phyloP scores from a whole-genome alignment of 169 alveolate species.

The Plasmodium relictum region DNA sequence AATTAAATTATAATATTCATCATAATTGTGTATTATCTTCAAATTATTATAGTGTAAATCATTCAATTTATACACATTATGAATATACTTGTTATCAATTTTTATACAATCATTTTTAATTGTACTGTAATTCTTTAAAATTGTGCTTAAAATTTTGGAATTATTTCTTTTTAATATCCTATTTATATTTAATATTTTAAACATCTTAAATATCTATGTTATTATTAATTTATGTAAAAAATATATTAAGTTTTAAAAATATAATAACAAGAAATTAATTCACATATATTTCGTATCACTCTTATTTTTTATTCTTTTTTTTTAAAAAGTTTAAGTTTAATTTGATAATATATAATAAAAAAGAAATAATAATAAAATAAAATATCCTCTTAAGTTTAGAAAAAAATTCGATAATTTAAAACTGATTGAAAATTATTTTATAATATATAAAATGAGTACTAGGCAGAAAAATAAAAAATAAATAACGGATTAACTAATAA shows the following conservation, averaged over 20 bases:
- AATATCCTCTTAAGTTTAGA: too few relatives aligned
- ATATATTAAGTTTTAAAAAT: not conserved
- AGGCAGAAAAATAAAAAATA: too few relatives aligned
- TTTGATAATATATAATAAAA: too few relatives aligned
- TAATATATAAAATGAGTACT: too few relatives aligned
- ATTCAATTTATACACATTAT: constrained; percentile 61
- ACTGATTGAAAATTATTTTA: too few relatives aligned
- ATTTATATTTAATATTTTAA: not conserved
- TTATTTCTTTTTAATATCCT: not conserved
- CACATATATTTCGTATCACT: not conserved
- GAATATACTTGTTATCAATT: constrained; percentile 40
- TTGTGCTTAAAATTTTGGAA: not conserved
- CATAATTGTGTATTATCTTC: constrained; percentile 70
- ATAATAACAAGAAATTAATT: not conserved
- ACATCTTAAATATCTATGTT: constrained; percentile 12
- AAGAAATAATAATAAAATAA: too few relatives aligned
- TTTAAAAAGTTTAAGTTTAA: too few relatives aligned
- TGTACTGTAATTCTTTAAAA: constrained; percentile 13
- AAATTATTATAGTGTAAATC: constrained; percentile 51
- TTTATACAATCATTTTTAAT: constrained; percentile 9
- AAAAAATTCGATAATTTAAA: too few relatives aligned
- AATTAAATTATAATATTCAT: constrained; percentile 48
- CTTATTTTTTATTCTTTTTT: not conserved
- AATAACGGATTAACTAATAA: too few relatives aligned
- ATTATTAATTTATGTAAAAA: not conserved